Conservation (phyloP, 2,329 filamentous ascomycete genomes). For the Monosporascus sp. region DNA sequence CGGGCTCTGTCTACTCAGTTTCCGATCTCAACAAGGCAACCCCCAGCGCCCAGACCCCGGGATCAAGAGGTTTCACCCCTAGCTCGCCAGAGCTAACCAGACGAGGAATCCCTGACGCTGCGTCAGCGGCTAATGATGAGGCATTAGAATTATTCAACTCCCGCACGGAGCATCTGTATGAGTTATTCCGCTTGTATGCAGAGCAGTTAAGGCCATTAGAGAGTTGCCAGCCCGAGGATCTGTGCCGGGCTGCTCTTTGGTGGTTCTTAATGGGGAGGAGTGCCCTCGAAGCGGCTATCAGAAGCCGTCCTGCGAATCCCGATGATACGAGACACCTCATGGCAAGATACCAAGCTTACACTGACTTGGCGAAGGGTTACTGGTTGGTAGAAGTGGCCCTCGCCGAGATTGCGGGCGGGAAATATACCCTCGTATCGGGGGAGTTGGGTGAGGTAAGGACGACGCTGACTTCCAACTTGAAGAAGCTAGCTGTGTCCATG, state of each 20-base stretch:
- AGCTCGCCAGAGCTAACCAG: conserved; percentile 20
- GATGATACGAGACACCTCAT: conserved; percentile 51
- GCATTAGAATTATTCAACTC: conserved; percentile 65
- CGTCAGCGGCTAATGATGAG: conserved; percentile 49
- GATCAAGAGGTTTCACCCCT: conserved; percentile 11
- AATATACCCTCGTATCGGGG: conserved; percentile 35
- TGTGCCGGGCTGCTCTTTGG: conserved; percentile 72
- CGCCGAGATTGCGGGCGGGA: conserved; percentile 42
- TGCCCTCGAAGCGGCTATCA: conserved; percentile 66
- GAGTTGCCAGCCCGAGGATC: conserved; percentile 58
- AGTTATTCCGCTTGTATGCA: conserved; percentile 72
- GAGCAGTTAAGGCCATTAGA: conserved; percentile 65
- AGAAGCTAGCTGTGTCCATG: conserved; percentile 76
- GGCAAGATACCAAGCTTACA: conserved; percentile 69
- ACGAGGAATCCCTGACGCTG: conserved; percentile 35
- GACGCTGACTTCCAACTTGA: conserved; percentile 58
- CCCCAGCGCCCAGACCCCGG: conserved; percentile 17
- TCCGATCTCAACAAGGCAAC: conserved; percentile 22
- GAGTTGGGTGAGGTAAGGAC: conserved; percentile 51
- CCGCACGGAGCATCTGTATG: conserved; percentile 68
- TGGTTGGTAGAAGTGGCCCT: conserved; percentile 65
- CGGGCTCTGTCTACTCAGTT: conserved; percentile 21
- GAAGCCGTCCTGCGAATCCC: conserved; percentile 53
- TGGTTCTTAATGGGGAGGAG: conserved; percentile 84
- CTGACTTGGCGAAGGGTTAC: conserved; percentile 78